A percentile compares a stretch with the other conserved stretches of the same genome.
phyloP scores from a whole-genome alignment of 768 basidiomycete species.

The Mycena indigotica region DNA sequence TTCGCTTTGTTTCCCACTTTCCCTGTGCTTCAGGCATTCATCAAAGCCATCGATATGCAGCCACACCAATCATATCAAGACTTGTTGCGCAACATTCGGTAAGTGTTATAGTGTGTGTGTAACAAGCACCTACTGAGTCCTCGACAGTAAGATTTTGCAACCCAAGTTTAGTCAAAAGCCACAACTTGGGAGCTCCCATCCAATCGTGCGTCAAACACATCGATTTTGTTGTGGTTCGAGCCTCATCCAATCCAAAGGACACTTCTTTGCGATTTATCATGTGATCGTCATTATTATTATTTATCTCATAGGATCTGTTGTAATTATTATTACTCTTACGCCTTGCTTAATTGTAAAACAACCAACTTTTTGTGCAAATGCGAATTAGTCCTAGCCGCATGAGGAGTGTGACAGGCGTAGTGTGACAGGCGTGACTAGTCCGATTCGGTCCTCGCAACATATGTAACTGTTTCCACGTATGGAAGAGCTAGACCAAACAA shows the following conservation, averaged over 20 bases:
- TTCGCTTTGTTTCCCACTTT: neutral
- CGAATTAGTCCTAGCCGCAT: neutral
- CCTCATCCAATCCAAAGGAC: constrained; percentile 6
- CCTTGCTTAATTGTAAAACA: too few relatives aligned
- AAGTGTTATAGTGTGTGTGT: constrained; percentile 8
- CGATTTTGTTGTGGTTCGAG: neutral
- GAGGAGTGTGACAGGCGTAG: neutral
- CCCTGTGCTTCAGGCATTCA: constrained; percentile 54
- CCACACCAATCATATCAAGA: constrained; percentile 68
- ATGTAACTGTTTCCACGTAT: neutral
- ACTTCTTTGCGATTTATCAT: constrained; percentile 1
- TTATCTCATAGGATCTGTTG: neutral
- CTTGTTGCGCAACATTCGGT: constrained; percentile 61
- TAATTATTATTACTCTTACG: too few relatives aligned
- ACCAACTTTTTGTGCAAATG: neutral
- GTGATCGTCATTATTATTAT: neutral
- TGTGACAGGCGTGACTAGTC: neutral
- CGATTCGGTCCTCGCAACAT: neutral
- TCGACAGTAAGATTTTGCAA: constrained; percentile 57
- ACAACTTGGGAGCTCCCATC: constrained; percentile 74
- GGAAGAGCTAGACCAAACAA: constrained; percentile 15
- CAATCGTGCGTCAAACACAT: constrained; percentile 50
- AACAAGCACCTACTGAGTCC: neutral
- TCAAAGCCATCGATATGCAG: constrained; percentile 47
- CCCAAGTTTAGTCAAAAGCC: constrained; percentile 70